These are phyloP conservation scores for Tricholomella constricta DNA, from an alignment of 768 basidiomycete species.

Conservation along the genomic window DNA sequence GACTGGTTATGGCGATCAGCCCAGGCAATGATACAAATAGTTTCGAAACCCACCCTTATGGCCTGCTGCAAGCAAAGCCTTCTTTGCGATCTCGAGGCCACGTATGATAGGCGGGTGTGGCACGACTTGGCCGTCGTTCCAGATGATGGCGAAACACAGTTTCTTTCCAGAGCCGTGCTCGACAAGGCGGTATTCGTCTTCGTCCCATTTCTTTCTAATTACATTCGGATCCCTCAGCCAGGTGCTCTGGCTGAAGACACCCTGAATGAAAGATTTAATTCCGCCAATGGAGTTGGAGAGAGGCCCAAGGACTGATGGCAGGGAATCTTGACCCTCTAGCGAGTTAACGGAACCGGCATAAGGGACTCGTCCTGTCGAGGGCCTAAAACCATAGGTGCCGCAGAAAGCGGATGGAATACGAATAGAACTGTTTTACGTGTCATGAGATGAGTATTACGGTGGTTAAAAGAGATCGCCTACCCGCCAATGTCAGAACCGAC, in stretches of 20 bases:
- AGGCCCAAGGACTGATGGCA: conserved; percentile 76
- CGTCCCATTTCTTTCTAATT: conserved; percentile 60
- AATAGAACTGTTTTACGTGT: conserved; percentile 52
- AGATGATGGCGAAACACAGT: conserved; percentile 62
- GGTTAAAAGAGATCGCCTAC: conserved; percentile 33
- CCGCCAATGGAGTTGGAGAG: conserved; percentile 57
- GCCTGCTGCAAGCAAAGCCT: conserved; percentile 59
- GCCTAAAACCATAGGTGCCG: conserved; percentile 71
- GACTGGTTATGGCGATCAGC: conserved; percentile 38
- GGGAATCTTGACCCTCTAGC: conserved; percentile 69
- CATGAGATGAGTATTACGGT: not conserved
- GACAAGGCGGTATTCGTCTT: conserved; percentile 56
- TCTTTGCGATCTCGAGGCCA: conserved; percentile 56
- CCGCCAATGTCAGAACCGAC: conserved; percentile 84
- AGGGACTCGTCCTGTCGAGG: conserved; percentile 70
- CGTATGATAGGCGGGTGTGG: conserved; percentile 69
- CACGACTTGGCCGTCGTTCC: conserved; percentile 60
- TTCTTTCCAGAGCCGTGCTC: conserved; percentile 57
- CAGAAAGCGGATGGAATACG: conserved; percentile 71
- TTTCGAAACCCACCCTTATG: conserved; percentile 53
- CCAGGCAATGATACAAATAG: not conserved
- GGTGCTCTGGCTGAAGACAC: conserved; percentile 58
- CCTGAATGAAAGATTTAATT: conserved; percentile 67
- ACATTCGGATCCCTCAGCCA: conserved; percentile 69
- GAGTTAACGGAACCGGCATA: conserved; percentile 68